Conservation (phyloP, 2,329 filamentous ascomycete species). For the Aspergillus novoparasiticus region DNA sequence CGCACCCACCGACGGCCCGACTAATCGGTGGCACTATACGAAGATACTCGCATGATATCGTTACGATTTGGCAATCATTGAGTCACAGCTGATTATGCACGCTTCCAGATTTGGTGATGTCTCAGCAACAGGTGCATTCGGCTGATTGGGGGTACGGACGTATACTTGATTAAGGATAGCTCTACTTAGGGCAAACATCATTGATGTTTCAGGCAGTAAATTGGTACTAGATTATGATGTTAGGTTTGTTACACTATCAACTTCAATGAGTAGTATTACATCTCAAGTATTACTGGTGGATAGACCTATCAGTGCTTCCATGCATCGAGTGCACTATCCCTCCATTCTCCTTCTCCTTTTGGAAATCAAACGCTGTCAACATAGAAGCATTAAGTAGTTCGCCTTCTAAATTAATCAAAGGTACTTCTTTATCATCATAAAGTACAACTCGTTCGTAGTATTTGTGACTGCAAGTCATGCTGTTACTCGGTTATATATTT, state of each 20-base stretch:
- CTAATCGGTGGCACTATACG: not conserved
- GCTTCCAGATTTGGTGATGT: not conserved
- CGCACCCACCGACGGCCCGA: constrained; percentile 15
- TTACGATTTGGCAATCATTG: not conserved
- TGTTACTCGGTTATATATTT: not conserved
- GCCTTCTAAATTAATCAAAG: not conserved
- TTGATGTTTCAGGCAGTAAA: not conserved
- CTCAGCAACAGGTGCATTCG: not conserved
- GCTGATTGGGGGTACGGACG: not conserved
- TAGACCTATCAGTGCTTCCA: not conserved
- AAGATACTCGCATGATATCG: not conserved
- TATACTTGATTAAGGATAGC: not conserved
- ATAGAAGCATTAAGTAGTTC: not conserved
- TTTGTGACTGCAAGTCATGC: not conserved
- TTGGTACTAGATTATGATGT: not conserved
- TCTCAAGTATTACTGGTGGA: not conserved
- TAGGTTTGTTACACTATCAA: not conserved
- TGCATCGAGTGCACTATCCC: not conserved
- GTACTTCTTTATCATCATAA: not conserved
- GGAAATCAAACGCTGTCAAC: not conserved
- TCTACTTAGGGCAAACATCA: not conserved
- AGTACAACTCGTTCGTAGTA: too few relatives aligned
- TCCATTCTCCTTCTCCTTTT: not conserved
- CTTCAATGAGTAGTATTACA: not conserved
- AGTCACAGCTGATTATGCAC: too few relatives aligned